Percentiles rank a stretch among this genome's conserved stretches.
These are phyloP conservation scores for Candolleomyces aberdarensis DNA, from an alignment of 768 basidiomycete genomes.

Conservation along the genomic window DNA sequence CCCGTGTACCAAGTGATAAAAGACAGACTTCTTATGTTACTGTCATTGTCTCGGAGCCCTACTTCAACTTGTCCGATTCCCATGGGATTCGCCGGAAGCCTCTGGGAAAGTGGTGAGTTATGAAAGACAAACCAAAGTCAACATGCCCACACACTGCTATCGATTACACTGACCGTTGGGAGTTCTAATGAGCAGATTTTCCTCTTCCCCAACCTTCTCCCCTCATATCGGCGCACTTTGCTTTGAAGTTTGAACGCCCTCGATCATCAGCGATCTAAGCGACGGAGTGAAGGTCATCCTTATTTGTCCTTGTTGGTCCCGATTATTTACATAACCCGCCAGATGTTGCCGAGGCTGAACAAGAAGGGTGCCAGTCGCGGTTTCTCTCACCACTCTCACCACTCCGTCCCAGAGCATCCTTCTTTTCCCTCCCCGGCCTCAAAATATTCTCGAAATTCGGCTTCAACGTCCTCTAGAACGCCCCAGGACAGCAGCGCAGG, in stretches of 20 bases:
- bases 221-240: too few relatives aligned
- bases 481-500: not conserved
- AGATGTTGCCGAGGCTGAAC: not conserved
- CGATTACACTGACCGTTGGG: not conserved
- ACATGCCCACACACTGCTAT: not conserved
- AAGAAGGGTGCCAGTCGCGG: not conserved
- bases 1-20: too few relatives aligned
- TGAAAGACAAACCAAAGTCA: not conserved
- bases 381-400: not conserved
- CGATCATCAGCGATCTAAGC: not conserved
- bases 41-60: too few relatives aligned
- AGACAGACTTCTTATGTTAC: too few relatives aligned
- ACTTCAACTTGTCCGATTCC: too few relatives aligned
- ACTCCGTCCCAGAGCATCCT: not conserved
- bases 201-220: too few relatives aligned
- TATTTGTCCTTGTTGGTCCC: not conserved
- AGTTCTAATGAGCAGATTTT: too few relatives aligned
- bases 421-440: not conserved
- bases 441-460: too few relatives aligned
- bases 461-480: too few relatives aligned
- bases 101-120: too few relatives aligned
- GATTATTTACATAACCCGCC: not conserved
- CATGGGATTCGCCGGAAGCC: too few relatives aligned
- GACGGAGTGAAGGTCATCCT: not conserved
- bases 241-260: too few relatives aligned